Conservation (phyloP, 176 grass and related monocot genomes). For the Musa schizocarpa region DNA sequence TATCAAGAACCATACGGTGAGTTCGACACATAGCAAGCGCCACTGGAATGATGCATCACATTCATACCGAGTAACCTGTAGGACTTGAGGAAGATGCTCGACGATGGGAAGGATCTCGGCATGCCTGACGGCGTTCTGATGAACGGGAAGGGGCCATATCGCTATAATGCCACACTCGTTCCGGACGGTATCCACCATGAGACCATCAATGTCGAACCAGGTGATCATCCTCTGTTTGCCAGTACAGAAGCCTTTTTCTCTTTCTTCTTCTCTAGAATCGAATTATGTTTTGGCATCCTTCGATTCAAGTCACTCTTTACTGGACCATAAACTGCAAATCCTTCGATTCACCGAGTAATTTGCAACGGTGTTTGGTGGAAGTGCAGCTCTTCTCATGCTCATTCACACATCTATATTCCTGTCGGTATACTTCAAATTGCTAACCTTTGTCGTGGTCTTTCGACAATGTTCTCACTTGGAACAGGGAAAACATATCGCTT, state of each 20-base stretch:
- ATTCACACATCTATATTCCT: neutral
- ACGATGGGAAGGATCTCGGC: slow-evolving; percentile 70
- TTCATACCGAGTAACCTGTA: neutral
- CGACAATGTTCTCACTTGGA: neutral
- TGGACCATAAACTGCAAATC: too few relatives aligned
- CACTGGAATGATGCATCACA: neutral
- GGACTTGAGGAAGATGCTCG: slow-evolving; percentile 64
- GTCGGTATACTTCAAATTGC: too few relatives aligned
- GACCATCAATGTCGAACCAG: slow-evolving; percentile 94
- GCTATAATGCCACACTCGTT: slow-evolving; percentile 70
- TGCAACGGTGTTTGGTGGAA: neutral
- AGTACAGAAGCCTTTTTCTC: neutral
- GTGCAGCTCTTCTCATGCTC: neutral
- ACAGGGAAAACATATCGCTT: slow-evolving; percentile 91
- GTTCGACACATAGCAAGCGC: neutral
- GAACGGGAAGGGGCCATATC: slow-evolving; percentile 85
- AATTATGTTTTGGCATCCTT: too few relatives aligned
- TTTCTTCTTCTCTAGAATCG: neutral
- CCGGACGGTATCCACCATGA: slow-evolving; percentile 55
- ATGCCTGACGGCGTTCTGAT: slow-evolving; percentile 82
- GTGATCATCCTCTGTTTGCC: slow-evolving; percentile 16
- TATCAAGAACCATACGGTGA: slow-evolving; percentile 77
- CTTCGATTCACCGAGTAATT: too few relatives aligned
- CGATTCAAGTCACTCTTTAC: too few relatives aligned
- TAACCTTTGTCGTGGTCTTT: too few relatives aligned